A percentile compares a stretch with the other conserved stretches of the same genome.
These are phyloP conservation scores for Theobroma cacao DNA, from an alignment of 345 rosid genomes.

Conservation along the genomic window DNA sequence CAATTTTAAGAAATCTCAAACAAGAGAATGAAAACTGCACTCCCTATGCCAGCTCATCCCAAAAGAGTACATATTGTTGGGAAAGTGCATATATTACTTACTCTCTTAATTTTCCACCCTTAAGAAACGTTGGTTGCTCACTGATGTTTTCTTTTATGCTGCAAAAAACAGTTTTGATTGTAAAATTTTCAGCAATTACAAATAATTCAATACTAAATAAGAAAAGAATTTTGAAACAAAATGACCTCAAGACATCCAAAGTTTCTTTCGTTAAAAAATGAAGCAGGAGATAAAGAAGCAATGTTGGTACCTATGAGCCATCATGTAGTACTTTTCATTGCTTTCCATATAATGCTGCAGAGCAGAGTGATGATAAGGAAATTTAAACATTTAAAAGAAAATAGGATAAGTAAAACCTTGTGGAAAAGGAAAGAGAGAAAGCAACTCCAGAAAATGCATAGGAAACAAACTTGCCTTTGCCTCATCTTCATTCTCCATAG, in stretches of 20 bases:
- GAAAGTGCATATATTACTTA: constrained; percentile 37
- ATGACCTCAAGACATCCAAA: background rate
- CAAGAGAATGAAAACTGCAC: background rate
- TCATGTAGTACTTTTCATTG: constrained; percentile 91
- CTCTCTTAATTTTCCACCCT: constrained; percentile 91
- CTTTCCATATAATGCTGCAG: constrained; percentile 92
- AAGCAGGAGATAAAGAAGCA: background rate
- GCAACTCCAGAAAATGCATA: constrained; percentile 10
- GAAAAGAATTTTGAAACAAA: background rate
- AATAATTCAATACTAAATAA: background rate
- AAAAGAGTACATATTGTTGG: background rate
- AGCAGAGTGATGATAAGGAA: constrained; percentile 14
- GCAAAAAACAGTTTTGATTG: constrained; percentile 27
- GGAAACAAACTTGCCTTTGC: constrained; percentile 63
- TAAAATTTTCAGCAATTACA: background rate
- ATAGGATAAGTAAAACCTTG: background rate
- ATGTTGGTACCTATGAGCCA: constrained; percentile 80
- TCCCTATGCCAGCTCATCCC: background rate
- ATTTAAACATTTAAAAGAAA: background rate
- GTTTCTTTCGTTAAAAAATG: background rate
- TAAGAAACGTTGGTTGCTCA: constrained; percentile 74
- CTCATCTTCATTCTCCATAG: constrained; percentile 78
- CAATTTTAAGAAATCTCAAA: constrained; percentile 14
- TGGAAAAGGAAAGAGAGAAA: constrained; percentile 3
- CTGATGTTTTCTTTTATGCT: constrained; percentile 81